Base-by-base conservation (phyloP, 805 yeast genomes). In the Huiozyma naganishii region DNA sequence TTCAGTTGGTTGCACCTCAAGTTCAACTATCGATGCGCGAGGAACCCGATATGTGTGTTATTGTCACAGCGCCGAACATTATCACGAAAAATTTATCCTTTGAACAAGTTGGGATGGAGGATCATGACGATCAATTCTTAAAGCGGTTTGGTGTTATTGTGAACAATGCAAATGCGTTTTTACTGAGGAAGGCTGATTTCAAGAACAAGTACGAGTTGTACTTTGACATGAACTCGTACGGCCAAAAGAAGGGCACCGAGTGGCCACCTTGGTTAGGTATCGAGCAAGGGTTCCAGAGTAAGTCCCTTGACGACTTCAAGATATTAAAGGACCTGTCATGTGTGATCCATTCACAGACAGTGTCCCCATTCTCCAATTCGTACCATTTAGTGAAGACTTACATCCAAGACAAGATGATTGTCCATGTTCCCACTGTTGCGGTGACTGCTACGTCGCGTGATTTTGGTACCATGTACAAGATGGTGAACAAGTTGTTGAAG, bases 181-280 rank as follows among this genome's bases (percentile, higher is more conserved):
- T 83, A 5, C 68, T 89, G 40, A 69, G 74, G 39, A 74, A 76
- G 49, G 68, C 69, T 6, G 77, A 76, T 23, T 65, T 71, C 35
- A 54, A 61, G 17, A 53, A 61, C 28, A 59, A 69, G 23, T 67
- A 70, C 5, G 69, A 69, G 41, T 53, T 71, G 7, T 67, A 70
- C 30, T 71, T 73, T 51, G 71, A 74, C 37, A 62, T 66, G 9
- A 61, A 64, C 9, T 65, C 74, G 2, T 88, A 86, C 62, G 92
- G 95, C 1, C 73, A 83, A 2, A 60, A 54, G 6, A 46, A 48
- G 6, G 49, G 49, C 5, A 45, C 62, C 4, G 66, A 66, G 13
- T 89, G 96, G 97, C 96, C 96, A 2, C 94, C 95, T 0, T 89
- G 95, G 87, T 60, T 88, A 32, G 87, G 89, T 1, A 58, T 76